Evolutionary conservation across 257 asterid genomes (phyloP).

Genomic region (Solanum dulcamara): DNA sequence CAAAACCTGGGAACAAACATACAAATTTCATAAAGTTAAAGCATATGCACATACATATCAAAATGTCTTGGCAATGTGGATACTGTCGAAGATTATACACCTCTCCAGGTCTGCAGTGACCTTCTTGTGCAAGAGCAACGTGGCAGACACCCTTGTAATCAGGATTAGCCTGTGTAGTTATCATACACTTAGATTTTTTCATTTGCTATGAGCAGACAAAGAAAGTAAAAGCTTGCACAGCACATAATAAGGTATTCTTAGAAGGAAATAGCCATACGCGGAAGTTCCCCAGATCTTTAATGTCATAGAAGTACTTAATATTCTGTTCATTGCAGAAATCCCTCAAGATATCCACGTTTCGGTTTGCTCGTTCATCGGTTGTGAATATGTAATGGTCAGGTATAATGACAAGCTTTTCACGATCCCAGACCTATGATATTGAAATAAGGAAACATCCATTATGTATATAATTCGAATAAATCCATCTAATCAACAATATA

Average conservation of each 20-base stretch:
- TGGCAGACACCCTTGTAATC: constrained; percentile 99
- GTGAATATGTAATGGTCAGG: constrained; percentile 94
- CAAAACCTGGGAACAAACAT: constrained; percentile 47
- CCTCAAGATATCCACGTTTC: constrained; percentile 80
- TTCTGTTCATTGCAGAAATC: constrained; percentile 77
- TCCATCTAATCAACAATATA: background rate
- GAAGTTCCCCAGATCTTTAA: constrained; percentile 81
- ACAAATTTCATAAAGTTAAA: background rate
- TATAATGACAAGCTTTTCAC: constrained; percentile 74
- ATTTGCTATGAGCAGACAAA: background rate
- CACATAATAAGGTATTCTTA: background rate
- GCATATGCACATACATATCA: background rate
- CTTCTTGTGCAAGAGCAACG: constrained; percentile 98
- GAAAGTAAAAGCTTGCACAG: background rate
- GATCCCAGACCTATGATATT: constrained; percentile 75
- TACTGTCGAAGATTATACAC: constrained; percentile 9
- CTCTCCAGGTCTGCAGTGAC: constrained; percentile 99
- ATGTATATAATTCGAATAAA: background rate
- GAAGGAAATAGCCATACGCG: constrained; percentile 29
- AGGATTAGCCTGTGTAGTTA: constrained; percentile 71
- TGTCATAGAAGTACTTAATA: constrained; percentile 85
- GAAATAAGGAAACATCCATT: background rate
- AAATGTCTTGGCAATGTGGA: background rate
- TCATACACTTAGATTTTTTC: background rate
- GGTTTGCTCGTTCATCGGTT: constrained; percentile 83